Percentiles rank a stretch among this genome's conserved stretches.
Evolutionary conservation across 2,329 filamentous ascomycete species (phyloP).

Genomic region (Talaromyces sp.): DNA sequence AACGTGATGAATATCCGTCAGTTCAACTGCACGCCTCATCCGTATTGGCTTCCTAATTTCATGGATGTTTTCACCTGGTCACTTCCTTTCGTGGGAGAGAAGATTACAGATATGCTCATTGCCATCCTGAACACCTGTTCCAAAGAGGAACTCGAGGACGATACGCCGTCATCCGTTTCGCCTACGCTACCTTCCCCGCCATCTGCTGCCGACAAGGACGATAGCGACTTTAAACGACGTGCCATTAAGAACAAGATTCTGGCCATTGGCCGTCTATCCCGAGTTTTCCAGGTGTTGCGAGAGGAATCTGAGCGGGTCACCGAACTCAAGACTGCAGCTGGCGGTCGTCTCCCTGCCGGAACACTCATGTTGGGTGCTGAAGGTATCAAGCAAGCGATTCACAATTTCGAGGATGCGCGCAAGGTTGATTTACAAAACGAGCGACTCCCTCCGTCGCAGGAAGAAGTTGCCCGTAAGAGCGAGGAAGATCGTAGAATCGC

Average conservation of each 20-base stretch:
- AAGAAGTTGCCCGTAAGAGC: conserved; percentile 80
- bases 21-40: conserved; percentile 98
- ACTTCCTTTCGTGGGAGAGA: conserved; percentile 94
- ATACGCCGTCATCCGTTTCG: conserved; percentile 67
- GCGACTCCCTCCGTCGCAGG: conserved; percentile 81
- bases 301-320: conserved; percentile 97
- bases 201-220: conserved; percentile 52
- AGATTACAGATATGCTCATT: conserved; percentile 99
- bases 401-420: conserved; percentile 89
- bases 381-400: conserved; percentile 97
- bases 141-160: conserved; percentile 94
- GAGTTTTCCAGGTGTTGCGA: conserved; percentile 95
- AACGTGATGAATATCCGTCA: conserved; percentile 99
- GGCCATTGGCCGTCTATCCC: conserved; percentile 90
- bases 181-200: conserved; percentile 68
- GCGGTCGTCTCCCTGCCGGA: conserved; percentile 84
- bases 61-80: conserved; percentile 99
- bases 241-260: conserved; percentile 99
- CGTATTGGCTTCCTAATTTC: conserved; percentile 99
- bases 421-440: conserved; percentile 98
- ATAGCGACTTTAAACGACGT: conserved; percentile 83
- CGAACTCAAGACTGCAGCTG: conserved; percentile 93
- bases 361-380: conserved; percentile 97
- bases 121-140: conserved; percentile 97
- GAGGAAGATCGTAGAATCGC: conserved; percentile 77